These are phyloP conservation scores for Metschnikowia proteae DNA, from an alignment of 805 yeast genomes.

Conservation along the genomic window DNA sequence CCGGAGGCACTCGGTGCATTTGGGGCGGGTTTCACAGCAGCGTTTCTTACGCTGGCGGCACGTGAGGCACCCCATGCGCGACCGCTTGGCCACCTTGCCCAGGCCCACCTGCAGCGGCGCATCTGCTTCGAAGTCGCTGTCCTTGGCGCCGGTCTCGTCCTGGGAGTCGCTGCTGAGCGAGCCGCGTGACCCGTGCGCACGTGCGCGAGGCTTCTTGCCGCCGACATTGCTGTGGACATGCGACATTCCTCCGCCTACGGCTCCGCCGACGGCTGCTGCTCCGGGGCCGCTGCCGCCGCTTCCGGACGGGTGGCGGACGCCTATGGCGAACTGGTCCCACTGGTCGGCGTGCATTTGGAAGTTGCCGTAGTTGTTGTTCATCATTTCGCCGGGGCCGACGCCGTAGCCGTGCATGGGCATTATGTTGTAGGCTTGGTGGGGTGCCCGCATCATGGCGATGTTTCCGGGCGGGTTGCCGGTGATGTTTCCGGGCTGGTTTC, in stretches of 20 bases:
- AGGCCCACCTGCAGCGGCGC: conserved; percentile 1
- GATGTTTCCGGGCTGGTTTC: neutral
- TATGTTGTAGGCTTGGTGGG: conserved; percentile 8
- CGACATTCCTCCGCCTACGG: neutral
- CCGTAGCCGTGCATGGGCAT: conserved; percentile 12
- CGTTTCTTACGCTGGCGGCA: conserved; percentile 75
- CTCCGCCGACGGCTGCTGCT: neutral
- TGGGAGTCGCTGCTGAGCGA: conserved; percentile 8
- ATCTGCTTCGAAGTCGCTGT: neutral
- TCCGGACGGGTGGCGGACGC: conserved; percentile 5
- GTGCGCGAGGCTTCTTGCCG: neutral
- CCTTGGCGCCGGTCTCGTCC: conserved; percentile 6
- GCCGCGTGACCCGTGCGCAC: neutral
- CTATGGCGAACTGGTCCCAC: conserved; percentile 16
- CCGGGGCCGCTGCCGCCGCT: conserved; percentile 1
- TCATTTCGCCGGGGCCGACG: conserved; percentile 8
- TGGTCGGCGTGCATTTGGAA: conserved; percentile 14
- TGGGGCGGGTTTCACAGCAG: conserved; percentile 69
- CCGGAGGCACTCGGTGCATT: conserved; percentile 64
- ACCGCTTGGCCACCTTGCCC: conserved; percentile 39
- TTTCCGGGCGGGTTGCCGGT: neutral
- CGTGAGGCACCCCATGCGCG: conserved; percentile 72
- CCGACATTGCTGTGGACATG: neutral
- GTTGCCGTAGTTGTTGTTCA: conserved; percentile 7
- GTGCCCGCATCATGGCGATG: conserved; percentile 1